Conservation (phyloP, 1,284 basidiomycete species). For the Papiliotrema laurentii region DNA sequence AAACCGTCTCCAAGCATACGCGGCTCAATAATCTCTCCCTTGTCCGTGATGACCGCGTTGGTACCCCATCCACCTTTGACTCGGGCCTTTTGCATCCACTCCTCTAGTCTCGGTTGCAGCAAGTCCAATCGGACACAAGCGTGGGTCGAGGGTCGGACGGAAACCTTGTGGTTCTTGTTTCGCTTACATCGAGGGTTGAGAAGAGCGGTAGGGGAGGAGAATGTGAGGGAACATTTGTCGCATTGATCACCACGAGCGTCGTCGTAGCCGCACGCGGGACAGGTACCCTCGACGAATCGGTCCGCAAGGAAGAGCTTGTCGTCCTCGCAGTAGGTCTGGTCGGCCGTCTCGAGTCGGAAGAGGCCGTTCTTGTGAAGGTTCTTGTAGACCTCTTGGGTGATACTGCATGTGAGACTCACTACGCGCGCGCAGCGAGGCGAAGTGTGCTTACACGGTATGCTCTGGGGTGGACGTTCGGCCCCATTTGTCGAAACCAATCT, state of each 20-base stretch:
- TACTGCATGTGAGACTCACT: slow-evolving; percentile 53
- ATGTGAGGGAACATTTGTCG: slow-evolving; percentile 86
- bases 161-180: slow-evolving; percentile 71
- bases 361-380: slow-evolving; percentile 73
- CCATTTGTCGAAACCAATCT: slow-evolving; percentile 87
- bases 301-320: slow-evolving; percentile 91
- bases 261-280: slow-evolving; percentile 82
- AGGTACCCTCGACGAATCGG: slow-evolving; percentile 90
- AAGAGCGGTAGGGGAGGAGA: slow-evolving; percentile 84
- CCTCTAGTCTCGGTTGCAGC: slow-evolving; percentile 77
- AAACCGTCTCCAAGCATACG: slow-evolving; percentile 77
- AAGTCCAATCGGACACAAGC: slow-evolving; percentile 86
- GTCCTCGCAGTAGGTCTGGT: slow-evolving; percentile 89
- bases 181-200: slow-evolving; percentile 94
- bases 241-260: slow-evolving; percentile 99
- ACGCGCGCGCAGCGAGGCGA: not conserved
- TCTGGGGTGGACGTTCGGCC: slow-evolving; percentile 87
- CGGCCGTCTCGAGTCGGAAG: slow-evolving; percentile 74
- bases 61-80: slow-evolving; percentile 84
- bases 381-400: slow-evolving; percentile 79
- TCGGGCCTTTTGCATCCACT: slow-evolving; percentile 79
- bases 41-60: slow-evolving; percentile 81
- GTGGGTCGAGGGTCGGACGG: slow-evolving; percentile 76
- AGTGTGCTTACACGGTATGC: slow-evolving; percentile 71
- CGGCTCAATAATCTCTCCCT: slow-evolving; percentile 85